phyloP scores from a whole-genome alignment of 1,284 basidiomycete species.

The Ceratobasidium papillatum region DNA sequence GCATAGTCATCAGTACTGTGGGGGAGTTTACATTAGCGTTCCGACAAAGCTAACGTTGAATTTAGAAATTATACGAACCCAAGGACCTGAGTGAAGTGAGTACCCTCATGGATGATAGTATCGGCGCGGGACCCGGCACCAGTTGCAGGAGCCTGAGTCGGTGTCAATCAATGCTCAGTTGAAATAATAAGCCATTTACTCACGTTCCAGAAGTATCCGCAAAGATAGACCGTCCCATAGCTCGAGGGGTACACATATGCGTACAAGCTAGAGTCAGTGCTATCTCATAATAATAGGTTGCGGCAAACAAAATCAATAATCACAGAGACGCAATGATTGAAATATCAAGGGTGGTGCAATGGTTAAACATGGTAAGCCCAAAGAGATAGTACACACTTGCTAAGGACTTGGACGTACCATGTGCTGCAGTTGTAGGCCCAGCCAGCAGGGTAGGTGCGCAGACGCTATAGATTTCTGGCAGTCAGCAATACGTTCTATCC shows the following conservation, averaged over 20 bases:
- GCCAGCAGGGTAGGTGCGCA: conserved; percentile 34
- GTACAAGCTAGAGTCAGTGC: conserved; percentile 33
- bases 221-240: conserved; percentile 40
- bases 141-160: conserved; percentile 30
- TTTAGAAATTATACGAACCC: conserved; percentile 2
- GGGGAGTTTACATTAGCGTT: background rate
- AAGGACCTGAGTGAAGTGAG: conserved; percentile 40
- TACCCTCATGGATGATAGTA: conserved; percentile 41
- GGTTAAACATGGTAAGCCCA: background rate
- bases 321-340: too few relatives aligned
- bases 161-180: background rate
- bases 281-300: background rate
- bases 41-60: background rate
- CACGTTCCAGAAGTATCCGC: conserved; percentile 37
- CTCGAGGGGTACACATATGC: conserved; percentile 41
- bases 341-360: background rate
- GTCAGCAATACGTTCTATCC: background rate
- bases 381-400: background rate
- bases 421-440: conserved; percentile 39
- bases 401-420: background rate
- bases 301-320: too few relatives aligned
- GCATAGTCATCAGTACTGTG: conserved; percentile 38
- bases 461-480: background rate
- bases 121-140: conserved; percentile 40
- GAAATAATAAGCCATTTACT: background rate